Evolutionary conservation across 2,329 filamentous ascomycete species (phyloP).

Genomic region (Fusarium xyrophilum): DNA sequence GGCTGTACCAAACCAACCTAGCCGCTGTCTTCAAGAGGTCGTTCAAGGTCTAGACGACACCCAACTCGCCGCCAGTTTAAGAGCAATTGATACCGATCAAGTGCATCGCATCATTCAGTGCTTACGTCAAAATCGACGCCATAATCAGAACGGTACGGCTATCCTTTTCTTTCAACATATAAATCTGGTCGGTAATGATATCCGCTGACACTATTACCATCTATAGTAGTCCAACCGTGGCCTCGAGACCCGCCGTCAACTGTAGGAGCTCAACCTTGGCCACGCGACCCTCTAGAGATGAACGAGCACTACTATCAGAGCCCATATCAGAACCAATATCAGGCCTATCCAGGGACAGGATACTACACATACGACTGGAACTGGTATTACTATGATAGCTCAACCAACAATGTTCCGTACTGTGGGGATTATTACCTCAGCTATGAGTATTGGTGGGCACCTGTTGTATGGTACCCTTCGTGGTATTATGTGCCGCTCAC

Average conservation of each 20-base stretch:
- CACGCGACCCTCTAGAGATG: not conserved
- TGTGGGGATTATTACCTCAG: not conserved
- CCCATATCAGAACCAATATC: not conserved
- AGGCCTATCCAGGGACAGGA: not conserved
- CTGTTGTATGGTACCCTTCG: not conserved
- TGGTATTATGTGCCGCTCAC: not conserved
- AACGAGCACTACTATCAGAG: not conserved
- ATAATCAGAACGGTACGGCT: not conserved
- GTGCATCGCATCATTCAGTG: not conserved
- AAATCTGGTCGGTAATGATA: not conserved
- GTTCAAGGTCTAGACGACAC: not conserved
- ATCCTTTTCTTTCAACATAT: fast-evolving
- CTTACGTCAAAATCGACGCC: not conserved
- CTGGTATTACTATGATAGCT: not conserved
- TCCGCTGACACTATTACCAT: not conserved
- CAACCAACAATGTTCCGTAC: not conserved
- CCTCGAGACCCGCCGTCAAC: not conserved
- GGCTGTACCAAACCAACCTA: not conserved
- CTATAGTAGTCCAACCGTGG: not conserved
- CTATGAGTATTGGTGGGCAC: not conserved
- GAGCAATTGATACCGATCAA: not conserved
- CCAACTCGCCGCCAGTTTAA: not conserved
- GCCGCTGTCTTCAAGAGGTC: not conserved
- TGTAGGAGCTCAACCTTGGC: too few species aligned
- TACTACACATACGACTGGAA: not conserved